Conservation (phyloP, 768 basidiomycete genomes). For the Leccinum broughii region DNA sequence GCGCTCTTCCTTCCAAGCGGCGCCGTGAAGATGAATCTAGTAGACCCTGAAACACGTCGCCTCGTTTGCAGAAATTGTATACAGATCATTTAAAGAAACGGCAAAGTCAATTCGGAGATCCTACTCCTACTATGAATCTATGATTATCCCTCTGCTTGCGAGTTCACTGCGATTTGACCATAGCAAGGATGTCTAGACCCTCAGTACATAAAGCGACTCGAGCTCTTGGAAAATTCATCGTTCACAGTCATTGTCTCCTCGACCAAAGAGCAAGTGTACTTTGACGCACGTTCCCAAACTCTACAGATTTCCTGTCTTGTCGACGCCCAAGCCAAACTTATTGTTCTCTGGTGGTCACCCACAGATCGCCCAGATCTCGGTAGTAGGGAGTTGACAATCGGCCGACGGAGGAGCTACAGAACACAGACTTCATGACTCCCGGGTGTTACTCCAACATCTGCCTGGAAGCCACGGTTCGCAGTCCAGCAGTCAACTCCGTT, state of each 20-base stretch:
- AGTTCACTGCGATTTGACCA: constrained; percentile 77
- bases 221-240: constrained; percentile 73
- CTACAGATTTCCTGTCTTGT: constrained; percentile 81
- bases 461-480: constrained; percentile 83
- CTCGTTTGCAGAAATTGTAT: constrained; percentile 74
- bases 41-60: constrained; percentile 86
- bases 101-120: constrained; percentile 39
- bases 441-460: constrained; percentile 94
- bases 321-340: constrained; percentile 85
- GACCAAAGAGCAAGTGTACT: constrained; percentile 78
- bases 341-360: constrained; percentile 96
- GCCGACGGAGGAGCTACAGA: constrained; percentile 72
- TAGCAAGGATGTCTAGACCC: constrained; percentile 70
- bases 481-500: constrained; percentile 92
- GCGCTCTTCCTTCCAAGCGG: constrained; percentile 72
- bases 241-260: constrained; percentile 84
- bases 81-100: constrained; percentile 57
- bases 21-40: constrained; percentile 75
- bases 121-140: constrained; percentile 49
- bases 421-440: constrained; percentile 79
- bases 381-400: constrained; percentile 85
- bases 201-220: constrained; percentile 65
- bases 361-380: constrained; percentile 89
- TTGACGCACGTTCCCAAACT: constrained; percentile 74
- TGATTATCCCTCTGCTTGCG: constrained; percentile 57